Evolutionary conservation across 148 eudicot species (phyloP), one percentile per base, ranked within the genome.

Genomic region (Bassia scoparia): DNA sequence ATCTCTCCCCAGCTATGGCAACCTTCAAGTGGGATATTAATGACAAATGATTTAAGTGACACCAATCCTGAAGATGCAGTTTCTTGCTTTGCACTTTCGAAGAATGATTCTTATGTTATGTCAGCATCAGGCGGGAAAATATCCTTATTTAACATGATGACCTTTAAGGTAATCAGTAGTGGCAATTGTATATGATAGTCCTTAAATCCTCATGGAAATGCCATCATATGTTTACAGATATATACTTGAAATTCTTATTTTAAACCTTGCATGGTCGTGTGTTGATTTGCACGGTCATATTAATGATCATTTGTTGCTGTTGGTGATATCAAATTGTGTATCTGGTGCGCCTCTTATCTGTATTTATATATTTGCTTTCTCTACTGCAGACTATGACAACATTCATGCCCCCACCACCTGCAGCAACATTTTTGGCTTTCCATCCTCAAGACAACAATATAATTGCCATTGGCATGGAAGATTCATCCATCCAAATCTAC

Each of bases 391-490:
- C 93, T 3, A 87, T 92, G 96, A 88, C 96, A 3, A 88, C 91
- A 60, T 92, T 88, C 85, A 92, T 89, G 96, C 88, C 93, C 30
- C 82, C 97, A 72, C 96, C 97, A 73, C 97, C 97, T 26, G 90
- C 92, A 49, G 97, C 93, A 74, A 88, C 97, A 23, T 92, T 86
- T 87, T 78, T 92, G 79, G 97, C 90, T 35, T 89, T 92, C 73
- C 95, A 92, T 83, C 96, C 96, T 46, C 89, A 84, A 72, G 97
- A 92, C 82, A 89, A 92, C 69, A 92, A 92, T 74, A 87, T 89
- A n/a, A 84, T 92, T 78, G 97, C 96, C 38, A 89, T 92, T 71
- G 97, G 97, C 79, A 88, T 92, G 97, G 97, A 88, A 71, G 97
- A 92, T 82, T 85, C 90, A 55, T 82, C 97, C 43, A 86, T 92